phyloP scores from a whole-genome alignment of 1,284 basidiomycete species.

The Trametes hirsuta region DNA sequence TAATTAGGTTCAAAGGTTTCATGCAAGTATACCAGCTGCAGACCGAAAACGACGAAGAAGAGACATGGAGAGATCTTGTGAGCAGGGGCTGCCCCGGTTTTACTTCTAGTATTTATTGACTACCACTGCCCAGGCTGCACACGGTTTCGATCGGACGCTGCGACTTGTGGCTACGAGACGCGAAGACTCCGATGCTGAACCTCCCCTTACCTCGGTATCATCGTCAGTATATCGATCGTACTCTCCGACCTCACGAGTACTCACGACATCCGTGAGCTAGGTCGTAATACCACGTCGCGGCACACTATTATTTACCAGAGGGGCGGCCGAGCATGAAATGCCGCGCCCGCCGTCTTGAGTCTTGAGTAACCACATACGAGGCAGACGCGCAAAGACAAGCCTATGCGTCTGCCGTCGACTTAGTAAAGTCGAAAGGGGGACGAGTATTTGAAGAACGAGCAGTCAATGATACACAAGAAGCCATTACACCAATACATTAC shows the following conservation, averaged over 20 bases:
- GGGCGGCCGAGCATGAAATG: neutral
- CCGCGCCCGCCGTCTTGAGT: neutral
- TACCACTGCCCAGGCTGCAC: constrained; percentile 51
- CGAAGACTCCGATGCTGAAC: constrained; percentile 45
- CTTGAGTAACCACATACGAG: no score
- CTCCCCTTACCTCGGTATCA: neutral
- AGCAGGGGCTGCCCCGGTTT: constrained; percentile 24
- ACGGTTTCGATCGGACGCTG: constrained; percentile 73
- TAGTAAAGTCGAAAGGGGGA: neutral
- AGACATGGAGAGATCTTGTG: constrained; percentile 81
- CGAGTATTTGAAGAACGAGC: neutral
- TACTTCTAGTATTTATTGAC: neutral
- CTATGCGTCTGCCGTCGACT: no score
- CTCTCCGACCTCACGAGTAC: neutral
- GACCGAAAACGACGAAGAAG: constrained; percentile 80
- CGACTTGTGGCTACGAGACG: constrained; percentile 60
- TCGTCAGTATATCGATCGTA: constrained; percentile 2
- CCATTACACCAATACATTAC: constrained; percentile 2
- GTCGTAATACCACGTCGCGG: neutral
- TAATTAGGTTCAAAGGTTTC: constrained; percentile 70
- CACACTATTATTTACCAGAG: no score
- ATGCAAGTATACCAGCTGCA: constrained; percentile 80
- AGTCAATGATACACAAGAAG: neutral
- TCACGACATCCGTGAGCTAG: neutral
- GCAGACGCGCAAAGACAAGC: no score